Evolutionary conservation across 371 early-diverging fungal species (phyloP), one percentile per base, ranked within the genome.

Genomic region (Apophysomyces trapeziformis): DNA sequence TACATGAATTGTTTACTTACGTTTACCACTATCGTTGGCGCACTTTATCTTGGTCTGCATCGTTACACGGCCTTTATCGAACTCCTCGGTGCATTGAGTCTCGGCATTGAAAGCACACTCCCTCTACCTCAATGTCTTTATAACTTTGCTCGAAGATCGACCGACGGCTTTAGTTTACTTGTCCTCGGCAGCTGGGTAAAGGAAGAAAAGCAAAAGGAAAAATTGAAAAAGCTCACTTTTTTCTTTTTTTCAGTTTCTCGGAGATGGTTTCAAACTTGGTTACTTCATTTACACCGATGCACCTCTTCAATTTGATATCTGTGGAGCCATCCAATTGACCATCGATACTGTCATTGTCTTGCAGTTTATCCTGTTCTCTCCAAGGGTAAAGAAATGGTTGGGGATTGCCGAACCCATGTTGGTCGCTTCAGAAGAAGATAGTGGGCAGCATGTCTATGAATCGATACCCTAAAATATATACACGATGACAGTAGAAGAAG

Each of bases 201-300:
- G 12, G 45, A 46, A 1, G 4, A 32, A 43, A 26, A 7, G 18
- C 36, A 5, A 11, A 68, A 79, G 89, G 79, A 26, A 26, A 26
- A 26, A 2, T 26, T 26, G 32, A 26, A 26, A 26, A 2, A 26
- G 32, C 32, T 26, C 32, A 26, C 26, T 26, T 26, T 1, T 26
- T 26, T 26, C 26, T 1, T 26, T 26, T 26, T 26, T 26, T 26
- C 0, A 41, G 41, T 41, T 87, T 18, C 43, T 85, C 41, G 90
- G 90, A n/a, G 90, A 89, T 64, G 70, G 83, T 8, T 87, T 88
- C 72, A 89, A 89, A 69, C 72, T 85, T 8, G 83, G 80, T 67
- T 88, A 88, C 59, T 89, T 86, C 61, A 75, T 86, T n/a, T 75
- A 65, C 46, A 83, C 80, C 7, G 61, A 72, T 18, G 73, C 87